A percentile compares a stretch with the other conserved stretches of the same genome.
These are phyloP conservation scores for Aciculosporium take DNA, from an alignment of 2,329 filamentous ascomycete genomes.

Conservation along the genomic window DNA sequence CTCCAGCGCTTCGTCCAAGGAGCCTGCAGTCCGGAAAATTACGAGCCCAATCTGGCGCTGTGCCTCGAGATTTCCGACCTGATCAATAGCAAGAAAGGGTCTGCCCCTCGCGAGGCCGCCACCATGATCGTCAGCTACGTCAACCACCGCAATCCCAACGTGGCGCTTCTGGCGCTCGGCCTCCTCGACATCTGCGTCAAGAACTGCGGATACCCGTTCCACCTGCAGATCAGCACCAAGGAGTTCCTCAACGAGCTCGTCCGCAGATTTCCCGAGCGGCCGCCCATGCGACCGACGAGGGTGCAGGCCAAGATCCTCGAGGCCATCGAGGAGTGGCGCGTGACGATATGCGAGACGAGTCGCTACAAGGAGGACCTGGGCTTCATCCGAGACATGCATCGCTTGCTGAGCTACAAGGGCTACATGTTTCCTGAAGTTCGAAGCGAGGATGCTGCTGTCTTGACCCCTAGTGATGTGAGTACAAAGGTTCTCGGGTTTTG, in stretches of 20 bases:
- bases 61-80: constrained; percentile 94
- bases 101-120: constrained; percentile 85
- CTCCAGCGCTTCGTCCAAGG: constrained; percentile 92
- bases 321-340: constrained; percentile 94
- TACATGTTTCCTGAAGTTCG: constrained; percentile 90
- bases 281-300: constrained; percentile 69
- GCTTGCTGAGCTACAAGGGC: constrained; percentile 88
- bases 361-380: constrained; percentile 94
- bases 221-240: constrained; percentile 96
- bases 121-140: constrained; percentile 85
- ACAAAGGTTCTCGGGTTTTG: not conserved
- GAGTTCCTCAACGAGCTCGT: constrained; percentile 98
- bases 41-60: constrained; percentile 90
- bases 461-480: constrained; percentile 92
- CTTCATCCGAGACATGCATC: constrained; percentile 95
- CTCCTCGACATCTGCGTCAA: constrained; percentile 98
- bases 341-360: constrained; percentile 96
- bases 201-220: constrained; percentile 98
- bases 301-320: constrained; percentile 90
- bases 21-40: constrained; percentile 93
- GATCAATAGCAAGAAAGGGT: constrained; percentile 95
- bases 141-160: constrained; percentile 94
- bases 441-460: constrained; percentile 83
- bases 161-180: constrained; percentile 76
- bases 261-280: constrained; percentile 84